Percentiles rank a stretch among this genome's conserved stretches.
These are phyloP conservation scores for Datisca glomerata DNA, from an alignment of 306 rosid species.

Conservation along the genomic window DNA sequence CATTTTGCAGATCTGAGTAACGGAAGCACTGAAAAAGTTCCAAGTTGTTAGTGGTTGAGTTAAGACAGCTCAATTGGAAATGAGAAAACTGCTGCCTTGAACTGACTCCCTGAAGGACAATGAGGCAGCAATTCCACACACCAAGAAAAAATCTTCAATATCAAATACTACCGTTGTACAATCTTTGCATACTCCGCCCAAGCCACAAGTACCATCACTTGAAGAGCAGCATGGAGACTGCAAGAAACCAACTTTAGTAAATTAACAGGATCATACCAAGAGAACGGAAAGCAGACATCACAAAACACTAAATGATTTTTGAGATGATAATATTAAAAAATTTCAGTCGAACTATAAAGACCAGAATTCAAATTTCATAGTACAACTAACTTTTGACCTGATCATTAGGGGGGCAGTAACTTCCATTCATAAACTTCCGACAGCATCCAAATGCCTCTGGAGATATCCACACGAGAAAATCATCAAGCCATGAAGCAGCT, in stretches of 20 bases:
- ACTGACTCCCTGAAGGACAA: slow-evolving; percentile 7
- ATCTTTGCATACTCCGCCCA: slow-evolving; percentile 72
- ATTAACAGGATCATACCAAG: slow-evolving; percentile 16
- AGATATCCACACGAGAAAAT: slow-evolving; percentile 95
- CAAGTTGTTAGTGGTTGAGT: slow-evolving; percentile 14
- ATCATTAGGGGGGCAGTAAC: slow-evolving; percentile 92
- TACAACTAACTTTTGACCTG: slow-evolving; percentile 65
- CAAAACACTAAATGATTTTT: too few relatives aligned
- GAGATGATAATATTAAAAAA: too few relatives aligned
- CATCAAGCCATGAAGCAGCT: slow-evolving; percentile 99
- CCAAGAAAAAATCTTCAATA: too few relatives aligned
- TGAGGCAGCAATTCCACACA: slow-evolving; percentile 3
- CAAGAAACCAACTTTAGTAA: slow-evolving; percentile 16
- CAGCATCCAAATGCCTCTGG: slow-evolving; percentile 99
- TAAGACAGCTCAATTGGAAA: slow-evolving; percentile 8
- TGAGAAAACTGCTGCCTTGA: background rate
- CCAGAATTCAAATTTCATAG: too few relatives aligned
- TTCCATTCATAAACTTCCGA: slow-evolving; percentile 79
- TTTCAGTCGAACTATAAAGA: too few relatives aligned
- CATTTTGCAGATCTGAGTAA: slow-evolving; percentile 56
- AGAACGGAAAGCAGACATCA: too few relatives aligned
- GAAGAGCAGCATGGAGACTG: slow-evolving; percentile 95
- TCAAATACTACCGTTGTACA: slow-evolving; percentile 87
- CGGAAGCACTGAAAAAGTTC: slow-evolving; percentile 71
- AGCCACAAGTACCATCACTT: slow-evolving; percentile 44